phyloP scores from a whole-genome alignment of 345 rosid genomes.

The Rhizophora apiculata region DNA sequence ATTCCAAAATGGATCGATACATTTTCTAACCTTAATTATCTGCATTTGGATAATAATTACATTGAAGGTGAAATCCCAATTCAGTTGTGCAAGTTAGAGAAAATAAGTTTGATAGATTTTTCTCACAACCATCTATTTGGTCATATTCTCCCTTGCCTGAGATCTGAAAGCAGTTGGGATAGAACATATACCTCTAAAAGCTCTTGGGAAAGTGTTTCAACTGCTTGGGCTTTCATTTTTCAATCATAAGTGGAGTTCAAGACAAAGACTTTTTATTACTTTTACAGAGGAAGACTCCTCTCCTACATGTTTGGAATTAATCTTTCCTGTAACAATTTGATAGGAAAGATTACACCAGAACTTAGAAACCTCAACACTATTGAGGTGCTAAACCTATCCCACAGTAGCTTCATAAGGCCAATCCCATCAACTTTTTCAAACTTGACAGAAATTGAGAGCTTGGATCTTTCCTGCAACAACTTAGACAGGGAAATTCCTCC shows the following conservation, averaged over 20 bases:
- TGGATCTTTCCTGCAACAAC: slow-evolving; percentile 30
- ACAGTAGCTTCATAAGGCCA: slow-evolving; percentile 1
- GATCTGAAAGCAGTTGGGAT: no score
- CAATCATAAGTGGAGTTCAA: neutral
- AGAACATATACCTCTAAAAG: no score
- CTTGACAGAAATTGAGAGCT: neutral
- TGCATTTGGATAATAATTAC: slow-evolving; percentile 21
- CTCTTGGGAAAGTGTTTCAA: no score
- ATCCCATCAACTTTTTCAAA: slow-evolving; percentile 5
- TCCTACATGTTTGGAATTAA: slow-evolving; percentile 28
- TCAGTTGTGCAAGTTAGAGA: slow-evolving; percentile 11
- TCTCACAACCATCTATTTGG: slow-evolving; percentile 16
- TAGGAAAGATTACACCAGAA: slow-evolving; percentile 28
- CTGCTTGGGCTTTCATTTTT: no score
- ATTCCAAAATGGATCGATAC: slow-evolving; percentile 23
- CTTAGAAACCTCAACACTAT: slow-evolving; percentile 20
- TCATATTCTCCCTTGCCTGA: slow-evolving; percentile 9
- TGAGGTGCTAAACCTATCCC: slow-evolving; percentile 1
- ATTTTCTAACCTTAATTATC: neutral
- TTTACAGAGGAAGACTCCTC: slow-evolving; percentile 4
- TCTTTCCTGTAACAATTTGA: slow-evolving; percentile 32
- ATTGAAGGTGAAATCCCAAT: slow-evolving; percentile 17
- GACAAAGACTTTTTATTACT: slow-evolving; percentile 14
- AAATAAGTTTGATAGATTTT: slow-evolving; percentile 20
- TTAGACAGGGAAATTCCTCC: neutral